These are phyloP conservation scores for Penicillium glabrum DNA, from an alignment of 2,329 filamentous ascomycete species.

Conservation along the genomic window DNA sequence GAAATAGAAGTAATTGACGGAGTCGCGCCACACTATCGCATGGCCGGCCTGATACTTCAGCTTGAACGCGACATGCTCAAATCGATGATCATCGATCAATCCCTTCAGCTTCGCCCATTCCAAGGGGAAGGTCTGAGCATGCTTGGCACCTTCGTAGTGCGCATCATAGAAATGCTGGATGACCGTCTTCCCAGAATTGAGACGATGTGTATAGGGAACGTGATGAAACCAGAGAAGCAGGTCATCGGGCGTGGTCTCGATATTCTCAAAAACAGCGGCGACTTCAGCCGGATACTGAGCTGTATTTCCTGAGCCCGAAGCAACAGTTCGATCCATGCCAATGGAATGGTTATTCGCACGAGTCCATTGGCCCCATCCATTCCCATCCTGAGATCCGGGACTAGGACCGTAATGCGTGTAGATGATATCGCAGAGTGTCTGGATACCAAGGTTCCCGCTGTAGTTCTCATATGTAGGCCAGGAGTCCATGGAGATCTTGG, in stretches of 20 bases:
- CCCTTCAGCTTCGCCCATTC: conserved; percentile 21
- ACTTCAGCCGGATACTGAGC: conserved; percentile 67
- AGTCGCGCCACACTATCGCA: conserved; percentile 68
- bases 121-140: conserved; percentile 56
- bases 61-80: conserved; percentile 57
- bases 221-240: conserved; percentile 75
- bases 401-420: conserved; percentile 68
- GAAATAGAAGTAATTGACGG: conserved; percentile 64
- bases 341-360: conserved; percentile 60
- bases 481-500: conserved; percentile 64
- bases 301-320: conserved; percentile 65
- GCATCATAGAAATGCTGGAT: conserved; percentile 67
- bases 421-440: conserved; percentile 68
- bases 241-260: conserved; percentile 65
- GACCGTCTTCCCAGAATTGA: conserved; percentile 65
- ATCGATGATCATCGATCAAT: conserved; percentile 10
- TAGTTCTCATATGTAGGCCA: conserved; percentile 73
- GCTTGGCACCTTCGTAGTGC: conserved; percentile 60
- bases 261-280: conserved; percentile 57
- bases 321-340: conserved; percentile 70
- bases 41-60: conserved; percentile 68
- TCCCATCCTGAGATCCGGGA: conserved; percentile 65
- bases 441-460: conserved; percentile 67
- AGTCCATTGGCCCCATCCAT: conserved; percentile 72
- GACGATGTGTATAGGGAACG: conserved; percentile 63